Base-by-base conservation (phyloP, 805 yeast genomes). In the Metschnikowia colocasiae region DNA sequence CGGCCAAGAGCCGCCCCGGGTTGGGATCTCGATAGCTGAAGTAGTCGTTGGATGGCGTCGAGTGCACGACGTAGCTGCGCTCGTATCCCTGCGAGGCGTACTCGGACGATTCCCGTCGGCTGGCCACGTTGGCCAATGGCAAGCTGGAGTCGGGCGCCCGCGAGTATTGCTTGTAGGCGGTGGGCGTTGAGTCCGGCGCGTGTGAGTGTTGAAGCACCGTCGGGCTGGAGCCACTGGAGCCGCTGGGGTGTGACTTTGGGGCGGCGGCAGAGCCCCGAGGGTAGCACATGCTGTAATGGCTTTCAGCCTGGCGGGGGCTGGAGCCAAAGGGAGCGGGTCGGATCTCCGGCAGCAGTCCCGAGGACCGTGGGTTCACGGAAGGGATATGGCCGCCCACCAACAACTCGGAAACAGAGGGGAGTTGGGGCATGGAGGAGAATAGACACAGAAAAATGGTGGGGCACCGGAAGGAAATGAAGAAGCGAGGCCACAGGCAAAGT, bases 381-480 rank as follows among this genome's bases (percentile, higher is more conserved):
- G 48, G 52, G 27, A 48, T 43, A 8, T 43, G 55, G n/a, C 55
- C 55, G n/a, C 59, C 59, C 15, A 54, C 50, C 50, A 56, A 46
- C 26, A 56, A 47, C 43, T 56, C 59, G 4, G 58, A 52, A 2
- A 56, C 57, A 1, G 59, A 53, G n/a, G 59, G 59, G 23, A 56
- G 57, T 26, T 53, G 51, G 3, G 55, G 54, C 59, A 55, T 55
- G 37, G 18, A 19, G 26, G 25, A 3, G 13, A 27, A 4, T 12
- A 18, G 30, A 9, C 13, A 20, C n/a, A n/a, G 16, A 20, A n/a
- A 9, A 32, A 16, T 18, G 19, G 33, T 3, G 16, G 27, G 13
- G 34, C n/a, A 10, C 31, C 31, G 31, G 25, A 22, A 7, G 13
- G 27, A 20, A 40, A n/a, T 15, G 35, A 20, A 20, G 30, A n/a